Base-by-base conservation (phyloP, 345 rosid genomes). In the Arabis hirsuta region DNA sequence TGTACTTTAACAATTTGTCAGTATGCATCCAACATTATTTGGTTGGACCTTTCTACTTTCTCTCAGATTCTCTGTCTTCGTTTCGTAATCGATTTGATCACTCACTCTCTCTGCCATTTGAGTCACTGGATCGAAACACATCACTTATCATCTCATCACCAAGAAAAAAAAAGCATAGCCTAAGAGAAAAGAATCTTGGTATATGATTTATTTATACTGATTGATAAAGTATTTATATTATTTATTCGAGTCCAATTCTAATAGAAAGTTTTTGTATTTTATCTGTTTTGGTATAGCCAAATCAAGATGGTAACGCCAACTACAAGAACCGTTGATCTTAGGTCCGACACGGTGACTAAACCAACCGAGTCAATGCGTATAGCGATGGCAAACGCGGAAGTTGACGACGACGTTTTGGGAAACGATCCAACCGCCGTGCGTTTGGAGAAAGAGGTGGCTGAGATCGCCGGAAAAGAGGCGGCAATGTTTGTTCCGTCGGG, bases 401-500 rank as follows among this genome's bases (percentile, higher is more conserved):
- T 95, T 38, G 98, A 87, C 80, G 99, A 95, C 51, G 97, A 91
- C 78, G 94, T 91, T 20, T 73, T 91, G 54, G 81, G 83, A 7
- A 11, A 59, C 47, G 97, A 95, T 77, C 99, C 97, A 0, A 87
- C 85, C 0, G 96, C 96, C 0, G 45, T 83, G 39, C 79, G 55
- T 22, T 66, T 95, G 51, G 97, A 95, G 78, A 59, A 81, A 12
- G 96, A 86, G 76, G 72, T 95, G 84, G 92, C 97, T 0, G 84
- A 77, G 78, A 80, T 91, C 53, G 81, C 62, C 9, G 90, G 94
- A 58, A 95, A 95, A 85, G 99, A 95, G 76, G 96, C 92, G 1
- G 97, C 88, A 2, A 79, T 95, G 24, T 95, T 82, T 74, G 96
- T 95, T 58, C 96, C 97, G 0, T 91, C 99, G 3, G 99, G 99